Percentiles rank a stretch among this genome's conserved stretches.
phyloP scores from a whole-genome alignment of 108 stramenopile species.

The Epipyxis sp. region DNA sequence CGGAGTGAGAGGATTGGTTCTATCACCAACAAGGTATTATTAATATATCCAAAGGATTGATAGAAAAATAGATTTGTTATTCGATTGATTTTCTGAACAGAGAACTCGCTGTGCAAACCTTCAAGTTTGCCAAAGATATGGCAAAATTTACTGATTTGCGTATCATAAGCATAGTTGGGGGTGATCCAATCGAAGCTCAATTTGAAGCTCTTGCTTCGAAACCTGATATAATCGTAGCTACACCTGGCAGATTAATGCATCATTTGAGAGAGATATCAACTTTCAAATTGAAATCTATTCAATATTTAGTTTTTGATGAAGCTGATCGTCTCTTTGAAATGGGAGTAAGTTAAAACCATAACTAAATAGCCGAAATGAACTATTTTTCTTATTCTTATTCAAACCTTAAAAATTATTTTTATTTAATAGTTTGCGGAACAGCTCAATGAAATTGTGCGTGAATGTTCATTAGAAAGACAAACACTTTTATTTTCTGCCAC shows the following conservation, averaged over 20 bases:
- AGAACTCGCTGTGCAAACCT: constrained; percentile 88
- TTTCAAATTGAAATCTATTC: constrained; percentile 66
- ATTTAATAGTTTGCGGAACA: constrained; percentile 91
- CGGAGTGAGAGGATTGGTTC: constrained; percentile 72
- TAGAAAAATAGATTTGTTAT: too few species aligned
- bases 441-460: constrained; percentile 59
- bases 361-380: too few species aligned
- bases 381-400: constrained; percentile 17
- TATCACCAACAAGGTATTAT: constrained; percentile 92
- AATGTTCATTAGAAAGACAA: constrained; percentile 63
- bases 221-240: constrained; percentile 94
- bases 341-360: too few species aligned
- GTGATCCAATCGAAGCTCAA: constrained; percentile 92
- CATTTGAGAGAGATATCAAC: constrained; percentile 90
- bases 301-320: constrained; percentile 90
- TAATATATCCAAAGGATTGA: too few species aligned
- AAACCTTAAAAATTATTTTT: too few species aligned
- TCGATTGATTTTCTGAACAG: too few species aligned
- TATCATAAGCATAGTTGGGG: constrained; percentile 81
- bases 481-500: constrained; percentile 92
- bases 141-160: constrained; percentile 69
- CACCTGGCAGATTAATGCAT: constrained; percentile 95
- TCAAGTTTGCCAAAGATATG: constrained; percentile 73
- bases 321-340: constrained; percentile 98
- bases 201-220: constrained; percentile 76